Evolutionary conservation across 2,329 filamentous ascomycete genomes (phyloP), one percentile per base, ranked within the genome.

Genomic region (Talaromyces sp.): DNA sequence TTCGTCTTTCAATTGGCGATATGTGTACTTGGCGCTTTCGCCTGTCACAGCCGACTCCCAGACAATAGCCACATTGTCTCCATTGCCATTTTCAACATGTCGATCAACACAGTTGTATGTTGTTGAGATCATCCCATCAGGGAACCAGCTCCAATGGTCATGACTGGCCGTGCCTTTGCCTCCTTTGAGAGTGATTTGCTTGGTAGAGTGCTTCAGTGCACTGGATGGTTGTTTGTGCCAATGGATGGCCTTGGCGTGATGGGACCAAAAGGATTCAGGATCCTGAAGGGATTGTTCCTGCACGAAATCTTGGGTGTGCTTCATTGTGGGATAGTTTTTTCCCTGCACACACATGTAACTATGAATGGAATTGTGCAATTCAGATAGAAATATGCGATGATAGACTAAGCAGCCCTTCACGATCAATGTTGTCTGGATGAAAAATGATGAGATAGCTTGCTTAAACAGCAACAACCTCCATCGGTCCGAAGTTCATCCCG

Each of bases 71-170:
- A 86, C 80, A 52, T 81, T 77, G 46, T 87, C 80, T 13, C 91
- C 91, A 63, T 86, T 79, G n/a, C 92, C 90, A 5, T 83, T 84
- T 36, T 83, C 76, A n/a, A 97, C 91, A 74, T 97, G 92, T 13
- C 92, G 82, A 73, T 96, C 91, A 13, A 97, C 78, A 70, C 91
- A 95, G 71, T 97, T 97, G 78, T 91, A 96, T 64, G 89, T 91
- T 0, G 91, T 96, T 39, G 89, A 94, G 65, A 97, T 89, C 76
- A 94, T 86, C 62, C 92, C 93, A 62, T 85, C 89, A 0, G 89
- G 84, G 65, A 96, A 97, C 93, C 93, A 97, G 62, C 85, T 83
- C 91, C 92, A 97, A 68, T 88, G 85, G 41, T 84, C 81, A 69
- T 96, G 86, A 15, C 78, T 77, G n/a, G 79, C 74, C 57, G 85